Evolutionary conservation across 1,284 basidiomycete genomes (phyloP).

Genomic region (Meira miltonrushii): DNA sequence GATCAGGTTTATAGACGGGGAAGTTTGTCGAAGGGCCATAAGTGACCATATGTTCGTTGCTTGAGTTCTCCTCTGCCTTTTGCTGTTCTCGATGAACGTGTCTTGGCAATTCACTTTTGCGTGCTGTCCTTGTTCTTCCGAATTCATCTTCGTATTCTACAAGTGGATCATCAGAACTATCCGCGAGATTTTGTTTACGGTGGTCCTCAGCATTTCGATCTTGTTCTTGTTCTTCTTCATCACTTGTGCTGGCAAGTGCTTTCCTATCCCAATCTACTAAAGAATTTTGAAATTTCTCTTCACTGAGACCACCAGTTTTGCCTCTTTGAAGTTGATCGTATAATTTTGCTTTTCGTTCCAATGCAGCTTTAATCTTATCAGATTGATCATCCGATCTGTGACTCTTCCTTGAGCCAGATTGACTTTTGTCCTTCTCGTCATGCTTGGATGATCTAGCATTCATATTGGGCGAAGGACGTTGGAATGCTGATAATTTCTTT

Average conservation of each 20-base stretch:
- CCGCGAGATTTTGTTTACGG: slow-evolving; percentile 53
- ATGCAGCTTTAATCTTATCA: slow-evolving; percentile 60
- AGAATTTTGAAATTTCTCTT: slow-evolving; percentile 56
- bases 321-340: slow-evolving; percentile 76
- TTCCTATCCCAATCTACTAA: slow-evolving; percentile 61
- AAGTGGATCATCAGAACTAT: slow-evolving; percentile 62
- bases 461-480: slow-evolving; percentile 4
- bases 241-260: slow-evolving; percentile 60
- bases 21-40: slow-evolving; percentile 58
- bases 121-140: slow-evolving; percentile 67
- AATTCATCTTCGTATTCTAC: slow-evolving; percentile 81
- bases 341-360: slow-evolving; percentile 72
- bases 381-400: slow-evolving; percentile 43
- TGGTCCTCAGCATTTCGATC: no score
- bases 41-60: background rate
- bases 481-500: background rate
- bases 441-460: background rate
- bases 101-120: slow-evolving; percentile 69
- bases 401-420: slow-evolving; percentile 10
- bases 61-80: background rate
- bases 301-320: slow-evolving; percentile 68
- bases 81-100: slow-evolving; percentile 55
- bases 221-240: slow-evolving; percentile 46
- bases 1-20: slow-evolving; percentile 64
- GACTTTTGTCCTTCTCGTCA: background rate